A percentile compares a stretch with the other conserved stretches of the same genome.
Evolutionary conservation across 495 filamentous ascomycete species (phyloP).

Genomic region (Penicillium flavigenum): DNA sequence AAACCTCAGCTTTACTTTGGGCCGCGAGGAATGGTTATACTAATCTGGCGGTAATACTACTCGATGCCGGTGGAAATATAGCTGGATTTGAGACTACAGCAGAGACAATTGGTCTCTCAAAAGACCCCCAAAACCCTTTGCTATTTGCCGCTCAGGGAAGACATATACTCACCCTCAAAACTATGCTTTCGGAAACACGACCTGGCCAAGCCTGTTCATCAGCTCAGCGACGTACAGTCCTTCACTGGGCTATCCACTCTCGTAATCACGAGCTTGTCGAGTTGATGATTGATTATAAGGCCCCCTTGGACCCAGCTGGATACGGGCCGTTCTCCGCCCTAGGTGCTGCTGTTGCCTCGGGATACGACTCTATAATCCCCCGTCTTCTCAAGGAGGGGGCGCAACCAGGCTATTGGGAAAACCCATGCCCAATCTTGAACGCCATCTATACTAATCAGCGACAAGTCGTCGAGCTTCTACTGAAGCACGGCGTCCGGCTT

Average conservation of each 20-base stretch:
- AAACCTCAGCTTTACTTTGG: neutral
- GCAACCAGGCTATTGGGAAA: neutral
- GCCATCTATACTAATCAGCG: neutral
- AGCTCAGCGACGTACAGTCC: neutral
- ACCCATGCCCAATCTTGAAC: neutral
- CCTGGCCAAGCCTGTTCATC: neutral
- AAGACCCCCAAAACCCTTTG: neutral
- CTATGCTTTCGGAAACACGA: neutral
- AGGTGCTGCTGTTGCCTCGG: neutral
- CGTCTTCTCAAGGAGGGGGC: neutral
- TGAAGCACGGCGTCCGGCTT: neutral
- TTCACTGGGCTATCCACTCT: neutral
- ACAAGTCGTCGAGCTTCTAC: neutral
- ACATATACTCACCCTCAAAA: neutral
- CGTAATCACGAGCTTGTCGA: conserved; percentile 1
- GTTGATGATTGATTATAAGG: neutral
- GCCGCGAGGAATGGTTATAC: neutral
- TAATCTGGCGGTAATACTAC: neutral
- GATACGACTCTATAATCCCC: neutral
- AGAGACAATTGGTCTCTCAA: neutral
- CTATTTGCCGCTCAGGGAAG: neutral
- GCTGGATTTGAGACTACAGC: neutral
- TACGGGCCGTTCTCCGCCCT: neutral
- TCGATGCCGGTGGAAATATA: neutral
- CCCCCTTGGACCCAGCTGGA: neutral